Evolutionary conservation across 805 yeast species (phyloP), one percentile per base, ranked within the genome.

Genomic region (Nakazawaea wickerhamii): DNA sequence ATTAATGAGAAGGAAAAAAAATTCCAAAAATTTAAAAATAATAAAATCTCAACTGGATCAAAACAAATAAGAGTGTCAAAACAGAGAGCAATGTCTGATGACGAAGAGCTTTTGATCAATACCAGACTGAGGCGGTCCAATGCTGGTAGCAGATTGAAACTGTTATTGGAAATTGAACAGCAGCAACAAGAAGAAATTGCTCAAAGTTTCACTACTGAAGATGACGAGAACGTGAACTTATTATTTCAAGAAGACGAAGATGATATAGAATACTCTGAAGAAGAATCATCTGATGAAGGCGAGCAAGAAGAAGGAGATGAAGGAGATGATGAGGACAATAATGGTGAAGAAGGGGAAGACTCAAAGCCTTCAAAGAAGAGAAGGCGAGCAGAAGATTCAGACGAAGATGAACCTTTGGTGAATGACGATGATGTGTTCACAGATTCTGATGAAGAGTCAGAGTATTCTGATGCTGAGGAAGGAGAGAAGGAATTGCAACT

Each of bases 121-220:
- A 82, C 95, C 3, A 74, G 97, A 48, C 65, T 77, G 47, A 70
- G 87, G 49, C 77, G 99, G 42, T 61, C 88, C 34, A 93, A 91
- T 63, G 99, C 99, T 1, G 99, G 99, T 13, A 83, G 86, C 40
- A 70, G 93, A 42, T 67, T 93, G 57, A 77, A 77, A 53, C 78
- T 79, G 44, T 70, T 93, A 46, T 65, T 93, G 15, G 84, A 79
- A 45, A 71, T 85, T 22, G 95, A 81, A 51, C 84, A 77, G 48
- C 82, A 77, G 36, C 56, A 64, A 7, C 50, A 60, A 2, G 58
- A 50, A 13, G 44, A 39, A 10, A 7, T 9, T 51, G 51, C 36
- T 26, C 51, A 42, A 31, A 35, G 34, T n/a, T 48, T 49, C 25
- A 54, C 30, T 28, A 60, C 49, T 5, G 88, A 86, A 33, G 95